Evolutionary conservation across 495 filamentous ascomycete species (phyloP), one percentile per base, ranked within the genome.

Genomic region (Penicillium roqueforti): DNA sequence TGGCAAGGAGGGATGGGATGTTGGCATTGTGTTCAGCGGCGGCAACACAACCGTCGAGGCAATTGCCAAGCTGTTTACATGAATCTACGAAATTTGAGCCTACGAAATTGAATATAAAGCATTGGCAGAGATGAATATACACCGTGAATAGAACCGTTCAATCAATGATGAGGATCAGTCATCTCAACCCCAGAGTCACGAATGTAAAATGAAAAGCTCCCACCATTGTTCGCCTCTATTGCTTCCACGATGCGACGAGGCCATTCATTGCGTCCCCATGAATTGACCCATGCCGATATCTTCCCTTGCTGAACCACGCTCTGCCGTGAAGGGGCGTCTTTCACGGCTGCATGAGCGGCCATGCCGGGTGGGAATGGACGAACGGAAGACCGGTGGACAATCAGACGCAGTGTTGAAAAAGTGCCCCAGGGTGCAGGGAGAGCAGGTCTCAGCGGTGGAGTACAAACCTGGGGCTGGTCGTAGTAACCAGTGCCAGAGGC

Each of bases 21-120:
- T 98, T 18, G 92, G 89, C 0, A 69, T 97, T 52, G 84, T 97
- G 34, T 79, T 98, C 53, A 91, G 84, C 60, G 93, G 93, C 9
- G 93, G 93, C 2, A 98, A 98, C 80, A 90, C 91, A 13, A 89
- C 83, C 34, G 70, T 96, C 14, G 92, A 95, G 56, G 84, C 81
- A 16, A 75, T 98, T 61, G 60, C 51, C 31, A 74, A 74, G 59
- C 46, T 76, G 28, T 72, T 68, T 52, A 51, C 62, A 16, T 74
- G 44, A 64, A n/a, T n/a, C 32, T 23, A 23, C 22, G 22, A 23
- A 23, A 4, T 23, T 23, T 23, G 4, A 23, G n/a, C 16, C 13
- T 52, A 36, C 32, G 31, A 42, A 29, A 23, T 25, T 55, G 38
- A 31, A 54, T 37, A 47, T 4, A 29, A 26, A 23, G 26, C 25